These are phyloP conservation scores for Fusarium kyushuense DNA, from an alignment of 2,329 filamentous ascomycete species.

Conservation along the genomic window DNA sequence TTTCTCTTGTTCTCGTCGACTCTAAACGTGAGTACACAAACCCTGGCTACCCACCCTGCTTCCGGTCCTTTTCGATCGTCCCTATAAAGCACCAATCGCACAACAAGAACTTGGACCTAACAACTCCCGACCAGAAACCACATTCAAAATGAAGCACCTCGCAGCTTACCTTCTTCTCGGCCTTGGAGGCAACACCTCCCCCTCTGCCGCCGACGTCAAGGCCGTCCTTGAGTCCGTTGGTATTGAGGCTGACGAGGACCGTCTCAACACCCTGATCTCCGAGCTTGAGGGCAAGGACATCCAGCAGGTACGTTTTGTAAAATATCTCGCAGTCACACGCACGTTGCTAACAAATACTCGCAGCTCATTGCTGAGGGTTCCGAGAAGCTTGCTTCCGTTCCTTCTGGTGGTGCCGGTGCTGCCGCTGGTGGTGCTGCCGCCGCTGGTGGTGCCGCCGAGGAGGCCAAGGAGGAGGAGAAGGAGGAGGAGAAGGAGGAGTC, in stretches of 20 bases:
- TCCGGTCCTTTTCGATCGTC: background rate
- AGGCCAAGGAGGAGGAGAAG: slow-evolving; percentile 87
- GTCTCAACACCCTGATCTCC: slow-evolving; percentile 85
- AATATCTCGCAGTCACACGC: background rate
- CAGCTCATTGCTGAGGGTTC: slow-evolving; percentile 93
- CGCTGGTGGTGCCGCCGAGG: slow-evolving; percentile 74
- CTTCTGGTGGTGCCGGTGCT: slow-evolving; percentile 86
- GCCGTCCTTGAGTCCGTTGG: slow-evolving; percentile 91
- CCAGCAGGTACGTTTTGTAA: slow-evolving; percentile 78
- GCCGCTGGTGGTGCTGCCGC: slow-evolving; percentile 74
- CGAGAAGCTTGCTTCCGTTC: slow-evolving; percentile 96
- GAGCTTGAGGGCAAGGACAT: slow-evolving; percentile 95
- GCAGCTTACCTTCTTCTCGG: slow-evolving; percentile 98
- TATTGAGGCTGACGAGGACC: slow-evolving; percentile 91
- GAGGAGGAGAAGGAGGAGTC: slow-evolving; percentile 69
- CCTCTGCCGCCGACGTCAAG: slow-evolving; percentile 89
- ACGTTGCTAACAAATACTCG: slow-evolving; percentile 37
- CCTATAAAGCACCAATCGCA: slow-evolving; percentile 19
- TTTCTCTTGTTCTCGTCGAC: slow-evolving; percentile 79
- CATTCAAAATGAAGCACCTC: slow-evolving; percentile 97
- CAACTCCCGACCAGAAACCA: slow-evolving; percentile 50
- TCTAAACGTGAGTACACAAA: slow-evolving; percentile 53
- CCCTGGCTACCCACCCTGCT: background rate
- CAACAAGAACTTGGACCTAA: slow-evolving; percentile 39
- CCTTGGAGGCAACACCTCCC: slow-evolving; percentile 91